phyloP scores from a whole-genome alignment of 2,329 filamentous ascomycete genomes.

The Pestalotiopsis sp. region DNA sequence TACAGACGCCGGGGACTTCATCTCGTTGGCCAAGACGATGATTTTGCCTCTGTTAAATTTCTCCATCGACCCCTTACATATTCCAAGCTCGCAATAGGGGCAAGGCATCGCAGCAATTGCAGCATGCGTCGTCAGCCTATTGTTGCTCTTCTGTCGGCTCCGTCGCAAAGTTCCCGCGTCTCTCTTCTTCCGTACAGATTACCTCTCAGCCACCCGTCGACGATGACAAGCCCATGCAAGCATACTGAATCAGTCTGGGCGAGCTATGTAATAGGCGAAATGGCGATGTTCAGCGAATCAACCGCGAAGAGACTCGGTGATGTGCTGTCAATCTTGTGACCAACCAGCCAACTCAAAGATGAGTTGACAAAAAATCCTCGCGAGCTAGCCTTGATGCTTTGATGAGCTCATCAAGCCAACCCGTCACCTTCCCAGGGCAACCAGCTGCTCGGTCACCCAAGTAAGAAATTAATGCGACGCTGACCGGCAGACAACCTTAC shows the following conservation, averaged over 20 bases:
- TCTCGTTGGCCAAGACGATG: background rate
- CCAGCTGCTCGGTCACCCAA: background rate
- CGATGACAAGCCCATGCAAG: background rate
- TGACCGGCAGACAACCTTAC: background rate
- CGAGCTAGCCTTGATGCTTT: background rate
- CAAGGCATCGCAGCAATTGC: background rate
- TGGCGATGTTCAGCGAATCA: background rate
- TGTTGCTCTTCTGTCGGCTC: background rate
- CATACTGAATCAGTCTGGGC: background rate
- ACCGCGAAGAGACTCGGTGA: background rate
- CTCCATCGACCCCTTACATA: background rate
- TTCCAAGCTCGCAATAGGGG: background rate
- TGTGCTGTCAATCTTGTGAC: background rate
- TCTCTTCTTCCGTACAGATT: background rate
- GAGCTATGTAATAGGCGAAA: conserved; percentile 1
- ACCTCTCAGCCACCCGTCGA: background rate
- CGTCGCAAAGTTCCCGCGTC: background rate
- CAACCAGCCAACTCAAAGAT: background rate
- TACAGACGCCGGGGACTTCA: background rate
- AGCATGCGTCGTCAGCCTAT: background rate
- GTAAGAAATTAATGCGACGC: conserved; percentile 4
- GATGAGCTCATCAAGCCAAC: background rate
- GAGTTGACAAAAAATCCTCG: background rate
- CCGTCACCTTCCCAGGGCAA: background rate
- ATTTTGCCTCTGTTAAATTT: background rate